Evolutionary conservation across 345 rosid species (phyloP).

Genomic region (Arabidopsis suecica): DNA sequence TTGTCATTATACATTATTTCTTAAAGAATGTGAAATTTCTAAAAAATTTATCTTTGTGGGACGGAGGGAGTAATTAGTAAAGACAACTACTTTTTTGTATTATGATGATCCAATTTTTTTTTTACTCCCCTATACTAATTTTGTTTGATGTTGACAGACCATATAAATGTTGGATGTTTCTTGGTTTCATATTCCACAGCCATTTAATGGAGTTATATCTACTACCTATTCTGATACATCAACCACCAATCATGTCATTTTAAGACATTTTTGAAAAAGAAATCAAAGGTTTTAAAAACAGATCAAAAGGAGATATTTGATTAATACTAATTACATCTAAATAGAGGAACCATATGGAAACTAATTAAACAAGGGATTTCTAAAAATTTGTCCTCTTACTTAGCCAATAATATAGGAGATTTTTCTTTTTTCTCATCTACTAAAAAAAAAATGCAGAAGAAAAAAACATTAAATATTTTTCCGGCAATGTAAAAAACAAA

Average conservation of each 20-base stretch:
- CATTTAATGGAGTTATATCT: conserved; percentile 26
- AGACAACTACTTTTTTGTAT: conserved; percentile 7
- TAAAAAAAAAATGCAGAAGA: conserved; percentile 7
- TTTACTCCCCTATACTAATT: not conserved
- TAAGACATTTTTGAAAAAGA: not conserved
- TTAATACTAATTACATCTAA: conserved; percentile 18
- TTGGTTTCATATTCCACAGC: conserved; percentile 28
- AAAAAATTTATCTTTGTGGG: too few species aligned
- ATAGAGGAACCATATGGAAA: conserved; percentile 24
- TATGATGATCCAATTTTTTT: not conserved
- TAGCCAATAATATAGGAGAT: not conserved
- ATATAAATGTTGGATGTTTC: conserved; percentile 21
- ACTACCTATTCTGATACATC: not conserved
- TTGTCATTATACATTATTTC: too few species aligned
- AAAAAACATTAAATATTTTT: conserved; percentile 15
- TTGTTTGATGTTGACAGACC: conserved; percentile 35
- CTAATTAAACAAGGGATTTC: not conserved
- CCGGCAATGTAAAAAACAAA: not conserved
- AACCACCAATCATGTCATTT: conserved; percentile 17
- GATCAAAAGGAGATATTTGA: not conserved
- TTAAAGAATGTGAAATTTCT: too few species aligned
- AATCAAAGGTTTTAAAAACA: too few species aligned
- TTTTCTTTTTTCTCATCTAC: not conserved
- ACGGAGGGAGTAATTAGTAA: too few species aligned
- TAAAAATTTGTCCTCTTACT: not conserved